Conservation (phyloP, 2,329 filamentous ascomycete species). For the Escovopsis sp. region DNA sequence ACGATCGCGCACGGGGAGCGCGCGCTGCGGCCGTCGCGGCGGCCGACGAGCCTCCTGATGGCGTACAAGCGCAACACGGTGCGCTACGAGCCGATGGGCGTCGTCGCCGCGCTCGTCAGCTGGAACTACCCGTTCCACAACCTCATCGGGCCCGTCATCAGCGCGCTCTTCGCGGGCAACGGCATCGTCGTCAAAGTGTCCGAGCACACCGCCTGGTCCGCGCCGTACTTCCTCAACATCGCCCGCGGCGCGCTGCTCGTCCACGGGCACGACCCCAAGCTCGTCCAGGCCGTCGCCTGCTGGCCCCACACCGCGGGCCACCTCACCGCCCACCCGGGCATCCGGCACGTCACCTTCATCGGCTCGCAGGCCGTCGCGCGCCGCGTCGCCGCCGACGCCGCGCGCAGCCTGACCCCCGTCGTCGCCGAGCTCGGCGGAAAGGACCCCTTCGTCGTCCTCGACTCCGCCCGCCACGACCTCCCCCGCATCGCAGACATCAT, state of each 20-base stretch:
- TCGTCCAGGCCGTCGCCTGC: slow-evolving; percentile 77
- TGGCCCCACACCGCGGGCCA: slow-evolving; percentile 72
- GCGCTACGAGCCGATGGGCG: slow-evolving; percentile 79
- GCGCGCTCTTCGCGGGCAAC: slow-evolving; percentile 81
- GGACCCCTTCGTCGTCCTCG: slow-evolving; percentile 79
- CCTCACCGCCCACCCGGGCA: slow-evolving; percentile 69
- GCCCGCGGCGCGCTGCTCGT: slow-evolving; percentile 64
- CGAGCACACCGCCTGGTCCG: slow-evolving; percentile 91
- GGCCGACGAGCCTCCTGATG: slow-evolving; percentile 88
- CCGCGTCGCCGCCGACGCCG: slow-evolving; percentile 73
- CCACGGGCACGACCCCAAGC: slow-evolving; percentile 67
- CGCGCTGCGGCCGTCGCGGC: slow-evolving; percentile 53
- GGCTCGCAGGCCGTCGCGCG: slow-evolving; percentile 78
- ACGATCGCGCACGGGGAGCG: slow-evolving; percentile 81
- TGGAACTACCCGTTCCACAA: slow-evolving; percentile 99
- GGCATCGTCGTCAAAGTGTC: slow-evolving; percentile 86
- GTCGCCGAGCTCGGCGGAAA: slow-evolving; percentile 91
- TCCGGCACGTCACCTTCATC: slow-evolving; percentile 91
- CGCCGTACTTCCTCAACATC: slow-evolving; percentile 66
- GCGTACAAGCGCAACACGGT: slow-evolving; percentile 89
- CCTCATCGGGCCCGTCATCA: slow-evolving; percentile 79
- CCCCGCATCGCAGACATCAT: slow-evolving; percentile 65
- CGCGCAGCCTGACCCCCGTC: slow-evolving; percentile 73
- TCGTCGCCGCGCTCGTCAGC: slow-evolving; percentile 82
- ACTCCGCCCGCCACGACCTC: slow-evolving; percentile 55